Base-by-base conservation (phyloP, 2,329 filamentous ascomycete genomes). In the Dactylonectria macrodidyma region DNA sequence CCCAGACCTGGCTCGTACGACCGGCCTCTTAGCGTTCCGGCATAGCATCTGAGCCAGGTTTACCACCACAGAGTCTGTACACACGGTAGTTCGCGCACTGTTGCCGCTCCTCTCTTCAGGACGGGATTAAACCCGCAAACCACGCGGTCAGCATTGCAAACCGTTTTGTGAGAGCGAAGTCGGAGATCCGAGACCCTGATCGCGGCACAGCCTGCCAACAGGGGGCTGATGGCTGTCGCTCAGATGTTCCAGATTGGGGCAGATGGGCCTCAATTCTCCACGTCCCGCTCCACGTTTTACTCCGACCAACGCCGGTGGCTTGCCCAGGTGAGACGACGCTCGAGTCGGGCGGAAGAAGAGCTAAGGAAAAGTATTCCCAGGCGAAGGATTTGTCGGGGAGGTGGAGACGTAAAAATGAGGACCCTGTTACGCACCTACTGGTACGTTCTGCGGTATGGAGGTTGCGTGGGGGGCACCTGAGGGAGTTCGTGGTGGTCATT, bases 271-370 rank as follows among this genome's bases (percentile, higher is more conserved):
- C 19, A 30, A 30, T 54, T 47, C 44, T 59, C 62, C 62, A 56
- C 63, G 63, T 30, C n/a, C 26, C 46, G 55, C 51, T 58, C 62
- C 62, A 55, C 63, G 63, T 12, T 2, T 36, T 46, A 66, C 59
- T 75, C 73, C 73, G 73, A 73, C 62, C 60, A 66, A 59, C 55
- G 72, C 73, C 68, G 66, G 65, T 65, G 46, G 59, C 34, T 64
- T 48, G 38, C 51, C 67, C 50, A 64, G 60, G 61, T 67, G 50
- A 75, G 55, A 47, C 41, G 58, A 57, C 55, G 68, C 62, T 62
- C 16, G 54, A 54, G 52, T 64, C 50, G 52, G 59, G 59, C 47
- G 62, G 66, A 61, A 22, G 52, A 63, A 47, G 48, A 58, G 48
- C 36, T 26, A 47, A 47, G n/a, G 14, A 16, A 9, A n/a, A 19